Evolutionary conservation across 2,329 filamentous ascomycete species (phyloP), one percentile per base, ranked within the genome.

Genomic region (Hirsutella minnesotensis): DNA sequence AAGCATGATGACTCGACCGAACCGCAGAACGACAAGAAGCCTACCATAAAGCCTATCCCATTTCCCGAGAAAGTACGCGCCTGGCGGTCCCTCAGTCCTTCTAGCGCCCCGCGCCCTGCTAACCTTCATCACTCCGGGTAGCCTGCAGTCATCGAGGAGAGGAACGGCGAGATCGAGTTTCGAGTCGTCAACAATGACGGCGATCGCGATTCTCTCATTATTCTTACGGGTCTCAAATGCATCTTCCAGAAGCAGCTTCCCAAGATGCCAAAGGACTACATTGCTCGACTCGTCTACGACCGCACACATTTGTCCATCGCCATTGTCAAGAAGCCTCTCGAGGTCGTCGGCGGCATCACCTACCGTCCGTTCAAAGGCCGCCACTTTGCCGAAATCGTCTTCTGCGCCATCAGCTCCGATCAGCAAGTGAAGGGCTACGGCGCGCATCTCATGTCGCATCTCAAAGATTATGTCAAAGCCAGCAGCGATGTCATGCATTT

Each of bases 181-280:
- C 82, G 89, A 39, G 92, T 96, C 7, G 92, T 98, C 55, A 96
- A 96, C 71, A 98, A 98, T 58, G 92, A 98, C 58, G 84, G 85
- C 54, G 74, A 81, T 31, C 77, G 83, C 50, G 87, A 95, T 56
- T 94, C 86, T 57, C 81, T 89, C 51, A 94, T 96, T 57, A 94
- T 98, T 53, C 72, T 98, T 46, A 95, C 90, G 0, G 92, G 92
- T 13, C 71, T 98, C 43, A 98, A 96, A 61, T 95, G 89, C 58
- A 94, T 98, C 50, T 96, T 98, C 56, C 92, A 98, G 61, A 96
- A 96, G 55, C 92, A 98, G 59, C 72, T 98, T 5, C 92, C 92
- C 0, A 96, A 96, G 64, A 98, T 98, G 92, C 92, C 92, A 13
- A 95, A 96, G 63, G 92, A 96, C 58, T 98, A 98, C 61, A 96